Evolutionary conservation across 2,329 filamentous ascomycete genomes (phyloP).

Genomic region (Fusarium sp.): DNA sequence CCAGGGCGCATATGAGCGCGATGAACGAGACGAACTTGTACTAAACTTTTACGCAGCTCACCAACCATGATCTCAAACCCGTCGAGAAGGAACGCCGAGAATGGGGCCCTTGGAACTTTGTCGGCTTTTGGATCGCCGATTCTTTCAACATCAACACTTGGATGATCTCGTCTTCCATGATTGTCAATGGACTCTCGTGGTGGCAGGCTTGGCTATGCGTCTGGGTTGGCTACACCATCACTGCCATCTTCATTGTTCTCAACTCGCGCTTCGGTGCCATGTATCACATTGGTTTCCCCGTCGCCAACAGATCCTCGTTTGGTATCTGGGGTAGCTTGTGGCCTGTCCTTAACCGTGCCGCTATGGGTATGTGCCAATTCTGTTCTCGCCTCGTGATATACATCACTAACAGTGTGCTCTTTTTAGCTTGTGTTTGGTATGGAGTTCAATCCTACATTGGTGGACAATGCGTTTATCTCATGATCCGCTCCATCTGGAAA

Average conservation of each 20-base stretch:
- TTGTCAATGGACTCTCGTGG: constrained; percentile 82
- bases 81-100: constrained; percentile 83
- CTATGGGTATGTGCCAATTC: constrained; percentile 65
- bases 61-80: constrained; percentile 82
- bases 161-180: constrained; percentile 92
- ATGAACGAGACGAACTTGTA: constrained; percentile 15
- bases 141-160: constrained; percentile 92
- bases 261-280: constrained; percentile 86
- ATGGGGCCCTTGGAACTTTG: constrained; percentile 90
- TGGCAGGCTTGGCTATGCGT: constrained; percentile 94
- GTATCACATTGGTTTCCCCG: constrained; percentile 91
- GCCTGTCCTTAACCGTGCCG: constrained; percentile 90
- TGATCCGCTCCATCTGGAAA: constrained; percentile 88
- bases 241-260: constrained; percentile 77
- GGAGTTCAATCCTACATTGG: constrained; percentile 89
- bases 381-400: neutral
- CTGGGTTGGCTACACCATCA: constrained; percentile 84
- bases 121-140: constrained; percentile 88
- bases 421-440: constrained; percentile 81
- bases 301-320: constrained; percentile 80
- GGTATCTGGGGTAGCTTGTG: constrained; percentile 90
- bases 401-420: constrained; percentile 22
- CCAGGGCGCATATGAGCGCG: neutral
- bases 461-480: constrained; percentile 84
- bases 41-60: constrained; percentile 63